phyloP scores from a whole-genome alignment of 257 asterid genomes.

The Salvia miltiorrhiza region DNA sequence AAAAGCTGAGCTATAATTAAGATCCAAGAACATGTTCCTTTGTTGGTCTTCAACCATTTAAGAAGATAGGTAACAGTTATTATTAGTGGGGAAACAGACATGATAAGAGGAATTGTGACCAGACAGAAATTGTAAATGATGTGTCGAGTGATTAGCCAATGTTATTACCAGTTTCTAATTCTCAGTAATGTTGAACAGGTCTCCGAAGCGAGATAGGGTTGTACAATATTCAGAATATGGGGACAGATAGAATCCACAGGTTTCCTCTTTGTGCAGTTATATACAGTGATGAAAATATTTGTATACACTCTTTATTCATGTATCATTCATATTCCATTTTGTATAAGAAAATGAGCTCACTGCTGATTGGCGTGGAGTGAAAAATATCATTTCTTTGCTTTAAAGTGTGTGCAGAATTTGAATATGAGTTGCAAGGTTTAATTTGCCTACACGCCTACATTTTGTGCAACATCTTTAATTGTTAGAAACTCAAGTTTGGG shows the following conservation, averaged over 20 bases:
- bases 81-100: neutral
- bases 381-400: neutral
- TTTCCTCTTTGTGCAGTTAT: slow-evolving; percentile 16
- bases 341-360: neutral
- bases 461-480: no score
- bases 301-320: slow-evolving; percentile 22
- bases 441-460: no score
- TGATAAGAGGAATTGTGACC: neutral
- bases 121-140: neutral
- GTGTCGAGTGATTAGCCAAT: neutral
- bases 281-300: slow-evolving; percentile 10
- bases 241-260: slow-evolving; percentile 7
- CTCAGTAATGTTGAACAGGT: slow-evolving; percentile 27
- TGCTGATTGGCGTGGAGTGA: neutral
- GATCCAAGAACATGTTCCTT: neutral
- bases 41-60: neutral
- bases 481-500: no score
- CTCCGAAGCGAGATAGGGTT: slow-evolving; percentile 28
- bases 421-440: no score
- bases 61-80: neutral
- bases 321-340: slow-evolving; percentile 9
- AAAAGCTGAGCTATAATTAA: neutral
- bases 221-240: slow-evolving; percentile 8
- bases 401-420: no score
- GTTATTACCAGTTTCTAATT: neutral